Evolutionary conservation across 1,284 basidiomycete genomes (phyloP).

Genomic region (Amylostereum chailletii): DNA sequence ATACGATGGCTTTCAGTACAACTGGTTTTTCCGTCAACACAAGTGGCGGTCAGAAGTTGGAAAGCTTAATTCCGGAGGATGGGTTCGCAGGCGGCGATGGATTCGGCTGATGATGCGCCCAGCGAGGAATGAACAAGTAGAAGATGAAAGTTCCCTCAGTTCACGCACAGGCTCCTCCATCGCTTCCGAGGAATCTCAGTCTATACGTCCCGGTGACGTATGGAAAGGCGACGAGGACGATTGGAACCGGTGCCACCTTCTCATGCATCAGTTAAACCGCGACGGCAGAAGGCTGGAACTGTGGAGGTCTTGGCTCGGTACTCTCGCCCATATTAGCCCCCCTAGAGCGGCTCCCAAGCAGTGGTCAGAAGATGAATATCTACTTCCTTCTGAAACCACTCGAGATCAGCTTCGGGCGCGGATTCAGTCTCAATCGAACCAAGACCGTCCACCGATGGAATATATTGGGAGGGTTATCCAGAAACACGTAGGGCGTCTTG

Average conservation of each 20-base stretch:
- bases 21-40: conserved; percentile 58
- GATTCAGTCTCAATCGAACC: conserved; percentile 1
- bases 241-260: conserved; percentile 49
- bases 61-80: conserved; percentile 50
- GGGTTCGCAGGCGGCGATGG: conserved; percentile 71
- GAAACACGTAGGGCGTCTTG: conserved; percentile 42
- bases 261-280: conserved; percentile 42
- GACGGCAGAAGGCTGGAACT: conserved; percentile 68
- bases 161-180: neutral
- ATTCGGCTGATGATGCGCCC: conserved; percentile 73
- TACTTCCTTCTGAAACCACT: conserved; percentile 22
- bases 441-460: conserved; percentile 26
- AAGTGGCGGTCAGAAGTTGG: conserved; percentile 60
- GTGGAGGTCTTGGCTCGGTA: conserved; percentile 54
- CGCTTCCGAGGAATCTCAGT: conserved; percentile 6
- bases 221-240: conserved; percentile 42
- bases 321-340: conserved; percentile 1
- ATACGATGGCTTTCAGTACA: conserved; percentile 79
- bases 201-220: conserved; percentile 12
- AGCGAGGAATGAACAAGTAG: conserved; percentile 17
- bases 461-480: conserved; percentile 42
- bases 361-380: conserved; percentile 34
- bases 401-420: neutral
- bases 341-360: conserved; percentile 19
- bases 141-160: neutral